Evolutionary conservation across 1,139 yeast species (phyloP).

Genomic region (Nakaseomyces glabratus): DNA sequence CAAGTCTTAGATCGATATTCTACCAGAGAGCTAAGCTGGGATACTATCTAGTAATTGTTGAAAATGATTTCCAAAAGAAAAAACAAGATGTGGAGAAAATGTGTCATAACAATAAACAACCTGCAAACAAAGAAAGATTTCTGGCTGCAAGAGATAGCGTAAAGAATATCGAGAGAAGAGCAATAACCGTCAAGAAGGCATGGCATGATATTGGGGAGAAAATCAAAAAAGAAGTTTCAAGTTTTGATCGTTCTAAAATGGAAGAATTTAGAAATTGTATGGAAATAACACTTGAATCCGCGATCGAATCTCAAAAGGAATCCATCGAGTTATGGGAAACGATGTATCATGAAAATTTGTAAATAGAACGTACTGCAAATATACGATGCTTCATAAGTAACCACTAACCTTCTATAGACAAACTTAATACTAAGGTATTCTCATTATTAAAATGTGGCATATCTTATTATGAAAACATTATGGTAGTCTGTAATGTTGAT

Average conservation of each 20-base stretch:
- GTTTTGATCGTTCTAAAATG: conserved; percentile 67
- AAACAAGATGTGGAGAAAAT: conserved; percentile 45
- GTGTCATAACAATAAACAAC: conserved; percentile 34
- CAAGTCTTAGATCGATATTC: conserved; percentile 66
- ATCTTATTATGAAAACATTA: background rate
- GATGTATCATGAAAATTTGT: conserved; percentile 41
- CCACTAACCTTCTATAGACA: background rate
- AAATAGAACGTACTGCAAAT: no score
- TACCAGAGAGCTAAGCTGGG: conserved; percentile 68
- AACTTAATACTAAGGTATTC: no score
- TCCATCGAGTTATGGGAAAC: conserved; percentile 94
- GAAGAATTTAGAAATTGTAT: conserved; percentile 83
- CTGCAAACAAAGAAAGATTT: conserved; percentile 54
- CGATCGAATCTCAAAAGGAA: conserved; percentile 90
- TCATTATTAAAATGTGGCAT: conserved; percentile 3
- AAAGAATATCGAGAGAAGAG: conserved; percentile 33
- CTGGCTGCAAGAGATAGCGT: conserved; percentile 49
- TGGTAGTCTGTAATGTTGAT: no score
- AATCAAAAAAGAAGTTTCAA: conserved; percentile 58
- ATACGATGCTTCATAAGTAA: no score
- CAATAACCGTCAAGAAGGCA: conserved; percentile 33
- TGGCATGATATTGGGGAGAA: conserved; percentile 55
- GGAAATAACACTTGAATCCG: conserved; percentile 82
- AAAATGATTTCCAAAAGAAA: conserved; percentile 41
- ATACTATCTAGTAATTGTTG: conserved; percentile 47